Evolutionary conservation across 345 rosid species (phyloP).

Genomic region (Euphorbia tirucalli): DNA sequence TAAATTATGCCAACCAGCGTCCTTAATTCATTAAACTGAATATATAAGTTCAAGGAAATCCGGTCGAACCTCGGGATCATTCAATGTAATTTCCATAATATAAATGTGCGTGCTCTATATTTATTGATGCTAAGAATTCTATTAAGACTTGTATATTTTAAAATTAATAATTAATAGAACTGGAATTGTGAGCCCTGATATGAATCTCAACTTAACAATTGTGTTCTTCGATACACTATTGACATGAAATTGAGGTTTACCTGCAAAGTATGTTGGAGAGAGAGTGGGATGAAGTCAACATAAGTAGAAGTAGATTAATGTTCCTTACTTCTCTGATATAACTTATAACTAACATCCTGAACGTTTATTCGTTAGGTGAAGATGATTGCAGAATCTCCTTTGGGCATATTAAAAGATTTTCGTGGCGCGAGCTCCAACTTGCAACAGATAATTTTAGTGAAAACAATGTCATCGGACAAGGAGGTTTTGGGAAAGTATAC

Average conservation of each 20-base stretch:
- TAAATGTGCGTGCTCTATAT: no score
- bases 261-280: background rate
- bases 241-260: background rate
- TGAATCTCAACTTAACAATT: background rate
- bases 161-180: no score
- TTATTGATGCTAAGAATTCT: no score
- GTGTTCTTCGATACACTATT: background rate
- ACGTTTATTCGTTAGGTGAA: conserved; percentile 49
- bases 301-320: background rate
- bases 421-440: conserved; percentile 68
- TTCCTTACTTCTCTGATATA: background rate
- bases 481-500: conserved; percentile 94
- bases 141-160: no score
- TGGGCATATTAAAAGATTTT: conserved; percentile 73
- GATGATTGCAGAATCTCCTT: conserved; percentile 61
- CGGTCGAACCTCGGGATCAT: no score
- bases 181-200: background rate
- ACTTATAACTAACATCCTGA: background rate
- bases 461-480: conserved; percentile 73
- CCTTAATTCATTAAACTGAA: no score
- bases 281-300: background rate
- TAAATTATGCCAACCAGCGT: no score
- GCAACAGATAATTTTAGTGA: conserved; percentile 87
- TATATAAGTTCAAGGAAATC: no score
- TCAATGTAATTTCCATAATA: no score